phyloP scores from a whole-genome alignment of 2,329 filamentous ascomycete genomes.

The Colletotrichum gloeosporioides region DNA sequence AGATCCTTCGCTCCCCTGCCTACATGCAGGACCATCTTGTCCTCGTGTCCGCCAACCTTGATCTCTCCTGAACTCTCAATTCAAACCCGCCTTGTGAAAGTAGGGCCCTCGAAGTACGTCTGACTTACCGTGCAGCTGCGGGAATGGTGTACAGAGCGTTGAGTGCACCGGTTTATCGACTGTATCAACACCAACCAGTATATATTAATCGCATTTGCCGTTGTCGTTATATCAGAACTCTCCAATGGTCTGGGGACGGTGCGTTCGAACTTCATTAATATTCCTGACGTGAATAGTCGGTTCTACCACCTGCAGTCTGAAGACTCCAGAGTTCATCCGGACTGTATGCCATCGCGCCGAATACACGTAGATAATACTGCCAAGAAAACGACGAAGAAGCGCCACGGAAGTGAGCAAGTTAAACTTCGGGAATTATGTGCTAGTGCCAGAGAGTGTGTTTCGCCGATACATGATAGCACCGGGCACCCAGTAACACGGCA shows the following conservation, averaged over 20 bases:
- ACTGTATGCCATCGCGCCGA: background rate
- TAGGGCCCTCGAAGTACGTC: background rate
- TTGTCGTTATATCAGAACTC: background rate
- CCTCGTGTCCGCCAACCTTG: accelerated
- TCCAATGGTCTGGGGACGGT: background rate
- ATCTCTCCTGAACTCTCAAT: background rate
- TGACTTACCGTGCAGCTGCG: background rate
- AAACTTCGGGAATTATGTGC: background rate
- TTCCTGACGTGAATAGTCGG: background rate
- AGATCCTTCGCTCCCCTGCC: accelerated
- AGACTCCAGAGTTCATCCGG: background rate
- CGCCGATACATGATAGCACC: accelerated
- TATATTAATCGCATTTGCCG: background rate
- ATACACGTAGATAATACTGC: background rate
- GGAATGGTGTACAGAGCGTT: background rate
- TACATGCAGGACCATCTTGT: background rate
- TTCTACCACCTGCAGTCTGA: background rate
- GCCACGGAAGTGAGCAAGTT: background rate
- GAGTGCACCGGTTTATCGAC: background rate
- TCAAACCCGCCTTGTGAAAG: background rate
- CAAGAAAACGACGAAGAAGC: background rate
- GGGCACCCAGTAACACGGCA: accelerated
- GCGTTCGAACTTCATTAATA: background rate
- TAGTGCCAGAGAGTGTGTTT: background rate
- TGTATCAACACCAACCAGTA: accelerated